Evolutionary conservation across 352 stramenopile species (phyloP).

Genomic region (Achlya hypogyna): DNA sequence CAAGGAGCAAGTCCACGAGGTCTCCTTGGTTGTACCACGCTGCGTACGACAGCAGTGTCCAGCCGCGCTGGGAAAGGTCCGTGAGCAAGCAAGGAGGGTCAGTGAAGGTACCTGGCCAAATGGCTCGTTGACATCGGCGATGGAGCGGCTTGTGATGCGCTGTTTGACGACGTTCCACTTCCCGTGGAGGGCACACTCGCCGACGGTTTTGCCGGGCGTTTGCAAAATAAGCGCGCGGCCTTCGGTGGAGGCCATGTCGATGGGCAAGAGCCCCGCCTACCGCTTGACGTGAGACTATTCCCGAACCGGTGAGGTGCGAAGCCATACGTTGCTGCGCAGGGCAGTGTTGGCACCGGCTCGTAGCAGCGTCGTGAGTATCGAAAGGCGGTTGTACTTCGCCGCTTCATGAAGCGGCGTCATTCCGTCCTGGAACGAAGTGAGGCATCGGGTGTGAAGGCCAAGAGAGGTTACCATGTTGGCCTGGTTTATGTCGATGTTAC

Average conservation of each 20-base stretch:
- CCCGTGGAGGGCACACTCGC: neutral
- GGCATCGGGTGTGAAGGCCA: no score
- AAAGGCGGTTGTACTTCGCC: neutral
- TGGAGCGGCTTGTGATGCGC: neutral
- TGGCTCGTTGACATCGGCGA: conserved; percentile 4
- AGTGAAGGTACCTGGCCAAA: conserved; percentile 4
- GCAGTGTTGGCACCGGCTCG: neutral
- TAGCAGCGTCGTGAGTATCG: neutral
- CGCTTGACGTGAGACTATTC: neutral
- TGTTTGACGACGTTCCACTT: conserved; percentile 13
- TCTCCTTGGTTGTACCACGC: conserved; percentile 8
- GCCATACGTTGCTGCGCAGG: neutral
- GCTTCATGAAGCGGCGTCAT: conserved; percentile 10
- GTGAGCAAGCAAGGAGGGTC: neutral
- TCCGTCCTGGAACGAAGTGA: no score
- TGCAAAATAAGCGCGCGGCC: neutral
- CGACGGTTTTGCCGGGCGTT: neutral
- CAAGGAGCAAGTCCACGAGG: neutral
- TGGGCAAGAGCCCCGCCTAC: neutral
- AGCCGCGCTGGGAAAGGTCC: no score
- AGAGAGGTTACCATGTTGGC: neutral
- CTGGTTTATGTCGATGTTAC: conserved; percentile 4
- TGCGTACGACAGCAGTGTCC: conserved; percentile 1
- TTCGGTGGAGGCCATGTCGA: neutral
- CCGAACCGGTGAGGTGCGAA: neutral